Evolutionary conservation across 805 yeast genomes (phyloP), one percentile per base, ranked within the genome.

Genomic region (Yarrowia osloensis): DNA sequence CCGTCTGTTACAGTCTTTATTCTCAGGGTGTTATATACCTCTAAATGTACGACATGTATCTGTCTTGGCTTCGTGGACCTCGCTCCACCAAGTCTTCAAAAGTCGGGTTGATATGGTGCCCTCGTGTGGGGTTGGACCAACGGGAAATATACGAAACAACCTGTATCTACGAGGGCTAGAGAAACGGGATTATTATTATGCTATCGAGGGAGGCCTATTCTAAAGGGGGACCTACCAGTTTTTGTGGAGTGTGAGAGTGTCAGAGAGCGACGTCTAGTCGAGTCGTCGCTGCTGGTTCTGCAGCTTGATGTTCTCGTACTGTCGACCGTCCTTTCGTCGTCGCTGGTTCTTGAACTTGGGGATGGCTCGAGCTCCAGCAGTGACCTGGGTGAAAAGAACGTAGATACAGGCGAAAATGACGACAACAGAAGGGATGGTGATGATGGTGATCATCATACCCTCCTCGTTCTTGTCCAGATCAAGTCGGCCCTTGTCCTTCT

Each of bases 401-500:
- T 70, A 71, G 37, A 55, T 67, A 55, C 68, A 68, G 19, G 54
- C 49, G 28, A 69, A 63, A n/a, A 68, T 44, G 21, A 71, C 49
- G 26, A 71, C 35, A n/a, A 68, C 59, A 13, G 72, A 66, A 7
- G 73, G 72, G 22, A 70, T 61, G 13, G 70, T 46, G 29, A 71
- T 62, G 26, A 69, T 40, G 15, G 71, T 71, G 54, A 67, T 67
- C 42, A 68, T 52, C 42, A 68, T 78, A 33, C 78, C 77, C 66
- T 78, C 80, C 65, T 80, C 83, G 50, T 74, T 76, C 15, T 84
- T 77, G 69, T 84, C 86, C 26, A 65, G 39, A 19, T 54, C 54
- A 73, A 75, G 33, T 67, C 50, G n/a, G 66, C 50, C 39, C 70
- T 74, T 76, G 28, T 73, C 74, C 67, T 76, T 75, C 15, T 79